Conservation (phyloP, 2,329 filamentous ascomycete species). For the Xylariaceae sp. region DNA sequence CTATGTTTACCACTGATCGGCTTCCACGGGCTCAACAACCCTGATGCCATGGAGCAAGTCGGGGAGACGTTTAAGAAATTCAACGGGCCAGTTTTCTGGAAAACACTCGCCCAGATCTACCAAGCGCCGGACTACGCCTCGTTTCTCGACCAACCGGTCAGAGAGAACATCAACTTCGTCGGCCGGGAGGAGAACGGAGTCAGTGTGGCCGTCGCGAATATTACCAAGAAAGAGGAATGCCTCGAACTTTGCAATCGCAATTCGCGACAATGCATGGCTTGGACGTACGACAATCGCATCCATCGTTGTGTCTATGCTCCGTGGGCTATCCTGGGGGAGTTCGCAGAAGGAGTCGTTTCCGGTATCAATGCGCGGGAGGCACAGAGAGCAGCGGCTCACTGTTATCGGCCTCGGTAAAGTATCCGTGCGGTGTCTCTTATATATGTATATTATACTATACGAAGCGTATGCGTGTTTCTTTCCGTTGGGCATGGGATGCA, state of each 20-base stretch:
- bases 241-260: constrained; percentile 38
- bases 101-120: constrained; percentile 48
- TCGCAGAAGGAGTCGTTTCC: constrained; percentile 31
- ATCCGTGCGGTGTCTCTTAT: background rate
- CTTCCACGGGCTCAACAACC: constrained; percentile 47
- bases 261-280: constrained; percentile 44
- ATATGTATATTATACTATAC: too few relatives aligned
- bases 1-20: constrained; percentile 53
- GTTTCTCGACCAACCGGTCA: constrained; percentile 35
- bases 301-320: constrained; percentile 43
- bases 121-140: constrained; percentile 37
- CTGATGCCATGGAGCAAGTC: constrained; percentile 42
- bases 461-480: too few relatives aligned
- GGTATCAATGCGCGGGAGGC: constrained; percentile 35
- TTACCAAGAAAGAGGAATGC: constrained; percentile 41
- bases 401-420: constrained; percentile 19
- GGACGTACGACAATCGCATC: constrained; percentile 43
- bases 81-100: constrained; percentile 44
- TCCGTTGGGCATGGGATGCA: constrained; percentile 4
- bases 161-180: constrained; percentile 44
- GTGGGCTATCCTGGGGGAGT: constrained; percentile 47
- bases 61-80: constrained; percentile 38
- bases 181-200: constrained; percentile 43
- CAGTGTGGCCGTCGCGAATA: constrained; percentile 34
- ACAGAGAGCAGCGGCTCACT: constrained; percentile 22